phyloP scores from a whole-genome alignment of 257 asterid genomes.

The Solanum arcanum region DNA sequence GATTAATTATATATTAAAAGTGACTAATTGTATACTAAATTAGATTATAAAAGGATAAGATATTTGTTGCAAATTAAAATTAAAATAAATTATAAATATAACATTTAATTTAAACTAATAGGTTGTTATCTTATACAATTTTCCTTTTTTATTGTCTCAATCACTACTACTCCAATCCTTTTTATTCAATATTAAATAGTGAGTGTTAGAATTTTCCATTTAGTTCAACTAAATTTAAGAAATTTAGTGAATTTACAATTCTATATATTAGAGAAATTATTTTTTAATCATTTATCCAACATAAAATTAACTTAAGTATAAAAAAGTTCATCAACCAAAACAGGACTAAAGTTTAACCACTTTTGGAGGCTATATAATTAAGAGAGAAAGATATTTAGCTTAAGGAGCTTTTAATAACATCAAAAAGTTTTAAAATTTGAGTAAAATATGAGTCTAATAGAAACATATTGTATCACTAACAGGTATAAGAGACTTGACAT shows the following conservation, averaged over 20 bases:
- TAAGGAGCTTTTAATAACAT: neutral
- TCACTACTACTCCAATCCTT: neutral
- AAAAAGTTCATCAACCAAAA: neutral
- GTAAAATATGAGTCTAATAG: neutral
- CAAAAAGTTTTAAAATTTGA: neutral
- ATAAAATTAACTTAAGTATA: neutral
- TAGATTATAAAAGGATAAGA: no score
- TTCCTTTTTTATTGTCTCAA: no score
- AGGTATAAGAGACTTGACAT: neutral
- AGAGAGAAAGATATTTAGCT: neutral
- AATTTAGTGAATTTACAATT: neutral
- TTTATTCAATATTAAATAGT: neutral
- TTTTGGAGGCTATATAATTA: neutral
- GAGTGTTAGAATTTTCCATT: neutral
- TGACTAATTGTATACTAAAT: no score
- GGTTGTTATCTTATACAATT: no score
- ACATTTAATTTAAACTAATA: no score
- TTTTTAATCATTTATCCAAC: neutral
- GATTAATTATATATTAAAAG: no score
- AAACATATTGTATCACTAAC: neutral
- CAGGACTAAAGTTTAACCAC: neutral
- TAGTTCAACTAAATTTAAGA: neutral
- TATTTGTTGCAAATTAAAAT: no score
- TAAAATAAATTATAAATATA: no score
- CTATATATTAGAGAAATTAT: neutral